A percentile compares a stretch with the other conserved stretches of the same genome.
phyloP scores from a whole-genome alignment of 805 yeast species.

The Candida loeiensis region DNA sequence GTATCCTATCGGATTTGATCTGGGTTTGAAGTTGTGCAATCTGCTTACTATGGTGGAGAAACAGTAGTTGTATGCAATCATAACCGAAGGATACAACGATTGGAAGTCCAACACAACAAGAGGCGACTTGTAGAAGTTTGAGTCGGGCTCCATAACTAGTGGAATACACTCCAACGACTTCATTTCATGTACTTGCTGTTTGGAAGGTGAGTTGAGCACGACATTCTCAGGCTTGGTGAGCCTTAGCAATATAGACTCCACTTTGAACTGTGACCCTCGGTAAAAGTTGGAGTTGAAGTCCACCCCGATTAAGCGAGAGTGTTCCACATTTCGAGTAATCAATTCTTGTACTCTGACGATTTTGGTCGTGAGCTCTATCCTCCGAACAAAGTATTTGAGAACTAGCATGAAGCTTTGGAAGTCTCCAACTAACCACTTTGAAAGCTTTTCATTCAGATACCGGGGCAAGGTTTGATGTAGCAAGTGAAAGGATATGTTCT shows the following conservation, averaged over 20 bases:
- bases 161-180: constrained; percentile 86
- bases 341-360: constrained; percentile 62
- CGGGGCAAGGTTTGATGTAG: constrained; percentile 68
- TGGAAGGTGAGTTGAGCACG: constrained; percentile 73
- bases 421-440: constrained; percentile 37
- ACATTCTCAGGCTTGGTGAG: constrained; percentile 74
- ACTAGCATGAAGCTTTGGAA: constrained; percentile 36
- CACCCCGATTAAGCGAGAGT: constrained; percentile 81
- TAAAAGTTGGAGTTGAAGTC: constrained; percentile 85
- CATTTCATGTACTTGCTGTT: constrained; percentile 76
- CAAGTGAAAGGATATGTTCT: constrained; percentile 66
- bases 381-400: constrained; percentile 44
- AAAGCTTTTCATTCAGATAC: constrained; percentile 47
- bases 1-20: constrained; percentile 53
- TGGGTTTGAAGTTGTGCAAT: constrained; percentile 48
- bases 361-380: constrained; percentile 42
- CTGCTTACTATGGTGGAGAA: constrained; percentile 70
- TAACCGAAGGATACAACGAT: constrained; percentile 87
- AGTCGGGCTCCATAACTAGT: constrained; percentile 86
- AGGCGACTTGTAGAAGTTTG: constrained; percentile 84
- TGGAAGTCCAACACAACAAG: constrained; percentile 89
- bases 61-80: constrained; percentile 89
- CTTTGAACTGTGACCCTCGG: constrained; percentile 92
- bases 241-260: constrained; percentile 77
- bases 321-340: constrained; percentile 69